A percentile compares a stretch with the other conserved stretches of the same genome.
phyloP scores from a whole-genome alignment of 169 alveolate species.

The Plasmodium gonderi region DNA sequence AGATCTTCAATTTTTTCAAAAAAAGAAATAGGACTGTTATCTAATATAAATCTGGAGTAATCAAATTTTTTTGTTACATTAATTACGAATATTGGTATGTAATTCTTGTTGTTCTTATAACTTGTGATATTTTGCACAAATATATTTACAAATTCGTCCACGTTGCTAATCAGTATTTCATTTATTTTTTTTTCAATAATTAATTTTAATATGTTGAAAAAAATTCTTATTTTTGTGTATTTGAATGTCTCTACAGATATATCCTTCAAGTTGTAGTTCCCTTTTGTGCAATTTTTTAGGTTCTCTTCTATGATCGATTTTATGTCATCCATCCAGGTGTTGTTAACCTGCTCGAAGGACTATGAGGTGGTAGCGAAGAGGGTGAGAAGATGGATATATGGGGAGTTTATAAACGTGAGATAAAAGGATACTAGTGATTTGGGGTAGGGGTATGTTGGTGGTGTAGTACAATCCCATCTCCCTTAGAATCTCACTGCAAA shows the following conservation, averaged over 20 bases:
- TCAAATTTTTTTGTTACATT: slow-evolving; percentile 73
- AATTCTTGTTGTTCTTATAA: slow-evolving; percentile 43
- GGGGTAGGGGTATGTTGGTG: too few species aligned
- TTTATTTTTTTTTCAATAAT: slow-evolving; percentile 66
- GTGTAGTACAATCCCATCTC: too few species aligned
- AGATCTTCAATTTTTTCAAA: slow-evolving; percentile 62
- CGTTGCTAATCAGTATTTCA: slow-evolving; percentile 51
- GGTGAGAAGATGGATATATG: not conserved
- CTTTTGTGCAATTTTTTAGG: slow-evolving; percentile 66
- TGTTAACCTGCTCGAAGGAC: slow-evolving; percentile 72
- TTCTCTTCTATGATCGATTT: slow-evolving; percentile 59
- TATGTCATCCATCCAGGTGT: slow-evolving; percentile 66
- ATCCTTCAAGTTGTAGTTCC: slow-evolving; percentile 60
- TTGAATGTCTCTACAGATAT: slow-evolving; percentile 60
- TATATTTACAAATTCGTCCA: slow-evolving; percentile 33
- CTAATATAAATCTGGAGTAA: slow-evolving; percentile 51
- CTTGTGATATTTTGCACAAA: slow-evolving; percentile 31
- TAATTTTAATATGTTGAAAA: slow-evolving; percentile 53
- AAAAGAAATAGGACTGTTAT: slow-evolving; percentile 53
- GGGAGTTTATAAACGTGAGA: too few species aligned
- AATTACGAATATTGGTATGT: slow-evolving; percentile 53
- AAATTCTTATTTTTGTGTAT: slow-evolving; percentile 68
- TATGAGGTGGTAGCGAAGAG: not conserved
- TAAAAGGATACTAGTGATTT: too few species aligned
- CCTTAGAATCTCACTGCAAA: not conserved